These are phyloP conservation scores for Talaromyces sp. DNA, from an alignment of 2,329 filamentous ascomycete species.

Conservation along the genomic window DNA sequence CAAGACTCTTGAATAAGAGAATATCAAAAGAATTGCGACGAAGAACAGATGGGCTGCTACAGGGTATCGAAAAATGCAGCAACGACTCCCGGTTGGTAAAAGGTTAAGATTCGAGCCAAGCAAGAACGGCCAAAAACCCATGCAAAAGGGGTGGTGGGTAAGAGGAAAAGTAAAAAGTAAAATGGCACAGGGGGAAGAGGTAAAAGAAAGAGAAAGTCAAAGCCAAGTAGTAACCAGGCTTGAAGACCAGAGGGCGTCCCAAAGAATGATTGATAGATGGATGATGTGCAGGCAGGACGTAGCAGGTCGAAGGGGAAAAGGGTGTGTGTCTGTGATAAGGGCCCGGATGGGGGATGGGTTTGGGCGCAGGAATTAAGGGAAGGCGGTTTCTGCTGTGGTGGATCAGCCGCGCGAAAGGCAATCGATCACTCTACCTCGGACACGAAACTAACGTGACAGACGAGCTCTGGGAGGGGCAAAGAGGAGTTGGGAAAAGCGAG, in stretches of 20 bases:
- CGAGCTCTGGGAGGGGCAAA: constrained; percentile 19
- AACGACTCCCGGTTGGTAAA: not conserved
- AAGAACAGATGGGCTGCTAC: not conserved
- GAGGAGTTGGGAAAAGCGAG: constrained; percentile 24
- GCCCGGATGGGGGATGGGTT: constrained; percentile 1
- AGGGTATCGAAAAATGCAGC: constrained; percentile 11
- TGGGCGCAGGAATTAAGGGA: constrained; percentile 6
- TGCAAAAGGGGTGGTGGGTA: constrained; percentile 3
- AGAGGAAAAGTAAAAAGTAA: not conserved
- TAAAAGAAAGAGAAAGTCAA: not conserved
- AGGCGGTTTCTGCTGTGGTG: constrained; percentile 10
- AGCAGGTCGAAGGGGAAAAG: not conserved
- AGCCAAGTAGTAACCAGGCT: not conserved
- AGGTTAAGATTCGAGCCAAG: constrained; percentile 8
- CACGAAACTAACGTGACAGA: constrained; percentile 4
- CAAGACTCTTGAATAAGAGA: not conserved
- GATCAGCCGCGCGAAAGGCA: constrained; percentile 9
- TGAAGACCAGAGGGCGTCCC: not conserved
- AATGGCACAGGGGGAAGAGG: not conserved
- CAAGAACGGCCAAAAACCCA: not conserved
- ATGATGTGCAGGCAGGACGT: constrained; percentile 10
- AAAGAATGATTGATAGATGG: not conserved
- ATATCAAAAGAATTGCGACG: not conserved
- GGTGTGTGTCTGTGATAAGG: constrained; percentile 5
- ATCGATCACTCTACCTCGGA: not conserved